These are phyloP conservation scores for Lentinula aciculospora DNA, from an alignment of 768 basidiomycete genomes.

Conservation along the genomic window DNA sequence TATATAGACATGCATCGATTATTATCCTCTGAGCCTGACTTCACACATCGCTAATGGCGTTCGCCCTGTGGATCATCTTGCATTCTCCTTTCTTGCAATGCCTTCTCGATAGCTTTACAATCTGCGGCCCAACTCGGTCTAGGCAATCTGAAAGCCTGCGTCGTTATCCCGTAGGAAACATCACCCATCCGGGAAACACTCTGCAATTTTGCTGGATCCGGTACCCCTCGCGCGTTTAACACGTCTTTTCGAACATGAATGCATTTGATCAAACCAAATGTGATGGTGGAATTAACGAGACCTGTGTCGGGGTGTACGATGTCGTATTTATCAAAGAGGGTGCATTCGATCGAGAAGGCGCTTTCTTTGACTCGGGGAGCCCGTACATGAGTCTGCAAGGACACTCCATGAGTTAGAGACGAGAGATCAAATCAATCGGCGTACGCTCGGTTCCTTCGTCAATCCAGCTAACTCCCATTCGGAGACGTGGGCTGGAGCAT, in stretches of 20 bases:
- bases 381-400: constrained; percentile 38
- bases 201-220: constrained; percentile 44
- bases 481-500: constrained; percentile 44
- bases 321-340: constrained; percentile 38
- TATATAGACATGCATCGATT: too few species aligned
- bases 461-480: constrained; percentile 63
- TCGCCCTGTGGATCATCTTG: not conserved
- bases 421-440: too few species aligned
- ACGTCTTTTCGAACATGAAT: constrained; percentile 56
- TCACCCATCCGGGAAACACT: constrained; percentile 50
- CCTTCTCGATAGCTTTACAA: constrained; percentile 46
- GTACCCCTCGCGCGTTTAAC: constrained; percentile 31
- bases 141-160: constrained; percentile 50
- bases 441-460: constrained; percentile 51
- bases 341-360: constrained; percentile 61
- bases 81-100: constrained; percentile 41
- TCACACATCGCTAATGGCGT: not conserved
- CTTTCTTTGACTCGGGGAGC: constrained; percentile 58
- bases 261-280: constrained; percentile 49
- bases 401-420: too few species aligned
- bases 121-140: constrained; percentile 45
- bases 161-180: constrained; percentile 35
- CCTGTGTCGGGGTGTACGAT: constrained; percentile 34
- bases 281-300: constrained; percentile 31
- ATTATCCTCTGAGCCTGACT: too few species aligned